Base-by-base conservation (phyloP, 169 alveolate genomes). In the Eimeria zaria region DNA sequence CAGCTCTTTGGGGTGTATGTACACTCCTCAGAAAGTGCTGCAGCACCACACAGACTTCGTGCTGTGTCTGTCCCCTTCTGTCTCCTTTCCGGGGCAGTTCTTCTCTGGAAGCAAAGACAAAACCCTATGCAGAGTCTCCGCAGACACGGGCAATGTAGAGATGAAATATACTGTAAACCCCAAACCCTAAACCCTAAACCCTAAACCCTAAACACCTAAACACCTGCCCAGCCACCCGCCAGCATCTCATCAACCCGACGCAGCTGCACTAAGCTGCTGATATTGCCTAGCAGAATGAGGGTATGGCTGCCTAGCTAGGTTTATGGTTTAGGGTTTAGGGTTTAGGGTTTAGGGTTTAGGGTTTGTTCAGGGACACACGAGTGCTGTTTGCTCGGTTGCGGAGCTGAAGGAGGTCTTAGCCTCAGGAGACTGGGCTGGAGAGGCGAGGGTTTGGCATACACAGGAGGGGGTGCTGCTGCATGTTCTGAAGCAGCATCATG, bases 361-460 rank as follows among this genome's bases (percentile, higher is more conserved):
- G 87, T 76, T 76, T 76, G 36, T 30, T 44, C 90, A 81, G 90
- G 90, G 90, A 20, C 90, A 81, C 90, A 53, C 11, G 46, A 46
- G 73, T 14, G 53, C 90, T 22, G 71, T 81, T 20, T 81, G 90
- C 33, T 81, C 90, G 33, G 90, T 81, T 20, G 90, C 90, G 36
- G 90, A 81, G 69, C 48, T 27, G 22, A 27, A n/a, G 7, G 90
- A 51, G 20, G 2, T 48, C 14, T 58, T 81, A 20, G 90, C 90
- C 4, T 46, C 90, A 18, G 90, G 90, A 20, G 90, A 46, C 14
- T 81, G 90, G 90, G 71, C n/a, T 6, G 90, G 90, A 36, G 90
- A 81, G 71, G 90, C 90, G 46, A 81, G 90, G 71, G 90, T 81
- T 81, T 81, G 90, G 90, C 27, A n/a, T 48, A 18, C 73, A n/a